Evolutionary conservation across 2,329 filamentous ascomycete genomes (phyloP), one percentile per base, ranked within the genome.

Genomic region (Zymoseptoria pseudotritici): DNA sequence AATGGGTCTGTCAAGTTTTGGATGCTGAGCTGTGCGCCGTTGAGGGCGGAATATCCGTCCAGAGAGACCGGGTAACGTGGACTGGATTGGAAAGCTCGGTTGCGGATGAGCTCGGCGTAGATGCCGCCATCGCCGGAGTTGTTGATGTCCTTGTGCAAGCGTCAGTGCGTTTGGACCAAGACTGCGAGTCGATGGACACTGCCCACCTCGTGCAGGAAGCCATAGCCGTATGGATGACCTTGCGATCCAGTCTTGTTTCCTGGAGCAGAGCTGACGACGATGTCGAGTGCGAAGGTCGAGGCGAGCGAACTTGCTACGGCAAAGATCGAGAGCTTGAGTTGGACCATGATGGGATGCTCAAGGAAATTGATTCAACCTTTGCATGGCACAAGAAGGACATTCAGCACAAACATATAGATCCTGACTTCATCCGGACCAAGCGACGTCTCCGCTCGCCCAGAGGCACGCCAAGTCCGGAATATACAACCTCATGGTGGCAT

Each of bases 61-160:
- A 64, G 59, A 31, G 53, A 57, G 31, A 68, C 62, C 1, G 66
- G 63, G 57, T 61, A 69, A 13, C 60, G 50, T 21, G 26, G 21
- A 31, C 59, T 63, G 56, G 50, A 59, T 72, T 90, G 87, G 67
- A 90, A 89, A 13, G 86, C 87, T 55, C 86, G 81, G 72, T 90
- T 90, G 57, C 80, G 81, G 60, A 90, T 82, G 60, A 90, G 72
- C 69, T 90, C 86, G 54, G 84, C 86, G 70, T 90, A 89, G 63
- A 89, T 82, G 5, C 87, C 87, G 21, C 87, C 86, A 67, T 90
- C 87, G 2, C 86, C 86, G 1, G 83, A 86, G 71, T 87, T 83
- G 58, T 70, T 70, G 64, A 71, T 71, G 58, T 72, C 70, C 65
- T 69, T 70, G 88, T 4, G 6, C n/a, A 17, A 50, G 46, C 4